These are phyloP conservation scores for Coemansia aciculifera DNA, from an alignment of 192 early-diverging fungal species.

Conservation along the genomic window DNA sequence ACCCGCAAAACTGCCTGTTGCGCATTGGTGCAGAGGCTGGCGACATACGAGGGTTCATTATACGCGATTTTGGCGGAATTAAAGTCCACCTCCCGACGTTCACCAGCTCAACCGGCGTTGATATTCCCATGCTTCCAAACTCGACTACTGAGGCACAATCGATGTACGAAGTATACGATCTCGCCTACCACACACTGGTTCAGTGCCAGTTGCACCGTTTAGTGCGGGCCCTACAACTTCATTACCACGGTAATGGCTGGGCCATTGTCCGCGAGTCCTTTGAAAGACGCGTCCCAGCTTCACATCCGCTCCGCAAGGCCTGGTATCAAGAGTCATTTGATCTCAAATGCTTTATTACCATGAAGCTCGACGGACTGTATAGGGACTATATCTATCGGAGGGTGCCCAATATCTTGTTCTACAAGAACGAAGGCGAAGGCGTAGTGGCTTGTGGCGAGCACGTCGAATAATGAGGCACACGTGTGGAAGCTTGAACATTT, in stretches of 20 bases:
- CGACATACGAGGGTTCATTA: conserved; percentile 59
- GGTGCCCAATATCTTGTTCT: conserved; percentile 52
- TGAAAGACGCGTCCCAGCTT: conserved; percentile 46
- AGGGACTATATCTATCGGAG: conserved; percentile 58
- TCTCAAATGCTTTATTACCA: conserved; percentile 64
- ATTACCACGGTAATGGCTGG: conserved; percentile 63
- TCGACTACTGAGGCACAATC: conserved; percentile 57
- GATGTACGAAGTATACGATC: conserved; percentile 55
- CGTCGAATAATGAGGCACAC: not conserved
- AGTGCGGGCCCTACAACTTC: conserved; percentile 61
- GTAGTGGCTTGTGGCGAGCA: not conserved
- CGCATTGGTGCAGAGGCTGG: conserved; percentile 57
- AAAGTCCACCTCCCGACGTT: conserved; percentile 62
- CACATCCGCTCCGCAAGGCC: conserved; percentile 46
- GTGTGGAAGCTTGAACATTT: not conserved
- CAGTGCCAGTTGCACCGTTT: conserved; percentile 62
- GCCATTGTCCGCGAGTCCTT: conserved; percentile 56
- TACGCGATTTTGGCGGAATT: conserved; percentile 71
- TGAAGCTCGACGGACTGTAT: conserved; percentile 69
- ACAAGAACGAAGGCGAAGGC: conserved; percentile 31
- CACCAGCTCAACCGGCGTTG: conserved; percentile 39
- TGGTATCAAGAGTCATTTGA: conserved; percentile 56
- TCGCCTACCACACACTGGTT: conserved; percentile 66
- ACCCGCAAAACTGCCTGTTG: conserved; percentile 64
- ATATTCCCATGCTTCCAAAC: conserved; percentile 59